Evolutionary conservation across 345 rosid species (phyloP), one percentile per base, ranked within the genome.

Genomic region (Salix purpurea): DNA sequence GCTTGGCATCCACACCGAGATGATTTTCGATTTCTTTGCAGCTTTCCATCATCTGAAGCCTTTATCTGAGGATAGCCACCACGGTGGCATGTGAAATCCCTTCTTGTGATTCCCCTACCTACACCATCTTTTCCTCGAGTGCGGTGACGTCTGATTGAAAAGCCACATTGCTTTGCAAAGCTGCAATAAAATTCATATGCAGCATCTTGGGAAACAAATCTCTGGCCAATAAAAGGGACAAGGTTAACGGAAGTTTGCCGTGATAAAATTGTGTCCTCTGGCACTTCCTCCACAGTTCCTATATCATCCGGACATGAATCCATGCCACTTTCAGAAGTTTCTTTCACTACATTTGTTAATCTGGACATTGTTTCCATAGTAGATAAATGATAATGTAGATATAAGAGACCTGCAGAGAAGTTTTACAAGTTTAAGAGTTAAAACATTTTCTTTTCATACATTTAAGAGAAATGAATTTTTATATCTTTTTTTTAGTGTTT

Each of bases 81-180:
- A 8, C 91, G 83, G 73, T 87, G 90, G 80, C 90, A 87, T 21
- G 91, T 86, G 68, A 89, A 87, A 81, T 89, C 91, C 81, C 91
- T 78, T 73, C 92, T 82, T 9, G 91, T 89, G 54, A 89, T 75
- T 72, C 92, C 92, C 84, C 88, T 73, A 75, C 92, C 90, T 50
- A 87, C 88, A 37, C 89, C 90, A 82, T 87, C 90, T 71, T 87
- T 89, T 61, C 89, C 92, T 62, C 92, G 79, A 50, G 90, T 89
- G 37, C 90, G 80, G 67, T 89, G 92, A 30, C 89, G 81, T 69
- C 92, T 86, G 67, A 89, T 87, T 4, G 92, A 87, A 79, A 86
- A 87, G 28, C 92, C 92, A 82, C 85, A 84, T 77, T 87, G 92
- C 84, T 84, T 89, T 44, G 87, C 89, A 77, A 89, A 89, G 67